Conservation (phyloP, 1,139 yeast genomes). For the Saccharomyces hybrid region DNA sequence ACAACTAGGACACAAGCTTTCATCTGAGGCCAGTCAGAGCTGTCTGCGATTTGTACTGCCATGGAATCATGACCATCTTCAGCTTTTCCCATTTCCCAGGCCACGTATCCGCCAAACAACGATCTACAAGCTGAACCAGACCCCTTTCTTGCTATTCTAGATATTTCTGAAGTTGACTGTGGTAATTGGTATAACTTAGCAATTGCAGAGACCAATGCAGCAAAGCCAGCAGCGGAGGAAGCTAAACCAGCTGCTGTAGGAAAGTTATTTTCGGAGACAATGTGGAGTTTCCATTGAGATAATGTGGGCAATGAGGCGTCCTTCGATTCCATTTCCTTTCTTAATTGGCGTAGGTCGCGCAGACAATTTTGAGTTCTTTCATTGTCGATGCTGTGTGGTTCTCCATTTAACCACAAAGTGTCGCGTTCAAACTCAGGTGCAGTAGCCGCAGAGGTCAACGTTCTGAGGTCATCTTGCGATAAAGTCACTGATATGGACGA, state of each 20-base stretch:
- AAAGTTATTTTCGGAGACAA: conserved; percentile 91
- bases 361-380: conserved; percentile 78
- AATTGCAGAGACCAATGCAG: conserved; percentile 84
- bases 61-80: conserved; percentile 79
- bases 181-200: conserved; percentile 79
- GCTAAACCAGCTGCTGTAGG: conserved; percentile 99
- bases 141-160: conserved; percentile 94
- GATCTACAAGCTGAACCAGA: conserved; percentile 98
- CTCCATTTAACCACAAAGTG: conserved; percentile 77
- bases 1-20: conserved; percentile 90
- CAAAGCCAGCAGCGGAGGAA: conserved; percentile 96
- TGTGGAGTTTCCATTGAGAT: conserved; percentile 60
- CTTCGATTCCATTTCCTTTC: conserved; percentile 46
- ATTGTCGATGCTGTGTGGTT: conserved; percentile 54
- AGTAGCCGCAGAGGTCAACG: conserved; percentile 83
- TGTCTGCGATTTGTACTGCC: conserved; percentile 85
- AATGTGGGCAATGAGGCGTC: conserved; percentile 52
- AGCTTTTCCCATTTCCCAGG: conserved; percentile 91
- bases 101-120: conserved; percentile 93
- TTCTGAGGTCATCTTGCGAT: conserved; percentile 81
- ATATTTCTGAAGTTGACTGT: conserved; percentile 71
- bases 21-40: conserved; percentile 85
- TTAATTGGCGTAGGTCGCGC: conserved; percentile 60
- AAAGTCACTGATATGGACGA: conserved; percentile 91
- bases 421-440: conserved; percentile 52